These are phyloP conservation scores for Bimuria novae-zelandiae DNA, from an alignment of 2,329 filamentous ascomycete genomes.

Conservation along the genomic window DNA sequence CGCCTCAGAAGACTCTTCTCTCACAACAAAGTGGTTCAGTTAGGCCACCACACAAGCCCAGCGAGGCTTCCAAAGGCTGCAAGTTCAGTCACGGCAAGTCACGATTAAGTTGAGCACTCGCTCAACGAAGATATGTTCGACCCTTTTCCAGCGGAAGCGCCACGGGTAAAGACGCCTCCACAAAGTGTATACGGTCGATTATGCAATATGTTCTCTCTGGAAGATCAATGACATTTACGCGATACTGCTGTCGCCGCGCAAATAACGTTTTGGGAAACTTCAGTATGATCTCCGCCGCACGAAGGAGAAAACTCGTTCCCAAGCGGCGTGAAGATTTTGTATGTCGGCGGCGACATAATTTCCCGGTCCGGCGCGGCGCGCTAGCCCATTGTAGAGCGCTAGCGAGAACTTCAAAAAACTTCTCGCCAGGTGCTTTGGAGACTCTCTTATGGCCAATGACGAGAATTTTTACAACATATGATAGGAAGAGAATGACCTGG, in stretches of 20 bases:
- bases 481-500: conserved; percentile 50
- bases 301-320: conserved; percentile 61
- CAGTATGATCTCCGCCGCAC: conserved; percentile 76
- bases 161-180: conserved; percentile 38
- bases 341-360: conserved; percentile 5
- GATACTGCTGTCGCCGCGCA: conserved; percentile 58
- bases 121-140: conserved; percentile 57
- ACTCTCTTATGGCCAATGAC: conserved; percentile 44
- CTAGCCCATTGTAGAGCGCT: too few species aligned
- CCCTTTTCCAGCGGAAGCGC: conserved; percentile 50
- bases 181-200: conserved; percentile 50
- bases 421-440: background rate
- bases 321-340: conserved; percentile 29
- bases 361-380: conserved; percentile 10
- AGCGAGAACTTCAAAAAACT: conserved; percentile 17
- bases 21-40: too few species aligned
- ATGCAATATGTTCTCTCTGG: conserved; percentile 77
- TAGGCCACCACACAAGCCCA: too few species aligned
- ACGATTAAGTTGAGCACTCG: too few species aligned
- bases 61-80: too few species aligned
- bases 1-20: too few species aligned
- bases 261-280: conserved; percentile 76
- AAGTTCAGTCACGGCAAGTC: too few species aligned
- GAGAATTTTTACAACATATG: conserved; percentile 36
- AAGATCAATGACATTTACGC: conserved; percentile 77